These are phyloP conservation scores for Polygonum maritimum DNA, from an alignment of 148 eudicot species.

Conservation along the genomic window DNA sequence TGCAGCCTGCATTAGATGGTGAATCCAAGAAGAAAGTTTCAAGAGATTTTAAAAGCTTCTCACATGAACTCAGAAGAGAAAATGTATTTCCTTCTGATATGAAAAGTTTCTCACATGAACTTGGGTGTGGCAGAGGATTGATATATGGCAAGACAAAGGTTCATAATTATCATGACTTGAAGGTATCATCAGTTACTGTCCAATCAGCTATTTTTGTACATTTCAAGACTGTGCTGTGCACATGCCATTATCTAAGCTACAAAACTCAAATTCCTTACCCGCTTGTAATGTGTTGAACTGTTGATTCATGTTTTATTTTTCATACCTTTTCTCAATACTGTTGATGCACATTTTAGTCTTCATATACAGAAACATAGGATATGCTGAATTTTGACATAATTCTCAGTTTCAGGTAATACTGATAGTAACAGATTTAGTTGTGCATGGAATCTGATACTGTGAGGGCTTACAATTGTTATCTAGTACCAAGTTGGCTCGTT, in stretches of 20 bases:
- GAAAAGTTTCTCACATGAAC: constrained; percentile 65
- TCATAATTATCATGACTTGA: constrained; percentile 43
- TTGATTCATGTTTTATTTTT: neutral
- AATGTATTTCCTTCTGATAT: constrained; percentile 34
- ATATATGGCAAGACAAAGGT: constrained; percentile 31
- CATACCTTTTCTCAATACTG: neutral
- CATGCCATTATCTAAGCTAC: neutral
- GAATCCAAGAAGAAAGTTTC: constrained; percentile 19
- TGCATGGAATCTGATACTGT: neutral
- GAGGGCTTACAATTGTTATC: neutral
- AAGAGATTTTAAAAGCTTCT: constrained; percentile 46
- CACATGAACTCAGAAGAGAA: constrained; percentile 55
- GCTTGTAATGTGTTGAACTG: neutral
- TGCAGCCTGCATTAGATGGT: constrained; percentile 21
- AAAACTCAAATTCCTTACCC: neutral
- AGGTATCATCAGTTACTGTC: constrained; percentile 23
- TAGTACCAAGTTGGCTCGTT: neutral
- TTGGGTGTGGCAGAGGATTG: constrained; percentile 47
- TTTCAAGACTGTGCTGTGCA: neutral
- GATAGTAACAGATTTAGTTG: neutral
- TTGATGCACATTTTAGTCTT: neutral
- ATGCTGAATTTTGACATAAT: neutral
- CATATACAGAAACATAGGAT: neutral
- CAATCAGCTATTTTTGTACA: neutral
- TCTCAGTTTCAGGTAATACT: neutral